Percentiles rank a stretch among this genome's conserved stretches.
phyloP scores from a whole-genome alignment of 2,329 filamentous ascomycete species.

The Blastomyces gilchristii region DNA sequence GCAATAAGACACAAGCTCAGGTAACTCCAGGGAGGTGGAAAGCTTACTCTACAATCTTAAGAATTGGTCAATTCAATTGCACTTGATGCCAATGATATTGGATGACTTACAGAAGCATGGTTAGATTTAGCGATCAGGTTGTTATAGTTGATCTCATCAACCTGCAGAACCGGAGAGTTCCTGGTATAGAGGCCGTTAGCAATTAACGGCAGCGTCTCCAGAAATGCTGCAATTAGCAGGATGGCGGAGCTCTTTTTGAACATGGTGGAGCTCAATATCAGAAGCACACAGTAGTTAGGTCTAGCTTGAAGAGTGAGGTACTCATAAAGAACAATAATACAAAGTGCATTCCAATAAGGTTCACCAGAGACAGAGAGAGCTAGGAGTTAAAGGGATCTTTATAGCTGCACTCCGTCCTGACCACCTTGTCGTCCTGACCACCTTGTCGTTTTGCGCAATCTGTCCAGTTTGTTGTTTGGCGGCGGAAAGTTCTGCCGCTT shows the following conservation, averaged over 20 bases:
- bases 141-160: slow-evolving; percentile 70
- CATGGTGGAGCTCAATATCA: slow-evolving; percentile 18
- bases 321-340: neutral
- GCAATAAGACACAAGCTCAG: neutral
- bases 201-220: slow-evolving; percentile 55
- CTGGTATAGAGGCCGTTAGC: slow-evolving; percentile 68
- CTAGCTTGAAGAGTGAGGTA: neutral
- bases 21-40: neutral
- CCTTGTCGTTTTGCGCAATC: slow-evolving; percentile 5
- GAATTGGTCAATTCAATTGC: slow-evolving; percentile 15
- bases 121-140: slow-evolving; percentile 78
- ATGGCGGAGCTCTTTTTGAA: slow-evolving; percentile 32
- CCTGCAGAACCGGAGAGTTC: slow-evolving; percentile 74
- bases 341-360: neutral
- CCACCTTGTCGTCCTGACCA: neutral
- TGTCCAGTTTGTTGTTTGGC: slow-evolving; percentile 7
- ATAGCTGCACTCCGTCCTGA: slow-evolving; percentile 1
- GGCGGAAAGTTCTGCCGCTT: neutral
- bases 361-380: neutral
- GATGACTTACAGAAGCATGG: slow-evolving; percentile 65
- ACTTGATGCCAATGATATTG: neutral
- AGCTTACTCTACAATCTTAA: slow-evolving; percentile 45
- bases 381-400: neutral
- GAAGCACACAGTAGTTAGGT: neutral
- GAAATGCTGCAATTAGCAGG: slow-evolving; percentile 48